A percentile compares a stretch with the other conserved stretches of the same genome.
phyloP scores from a whole-genome alignment of 2,329 filamentous ascomycete genomes.

The Diatrype stigma region DNA sequence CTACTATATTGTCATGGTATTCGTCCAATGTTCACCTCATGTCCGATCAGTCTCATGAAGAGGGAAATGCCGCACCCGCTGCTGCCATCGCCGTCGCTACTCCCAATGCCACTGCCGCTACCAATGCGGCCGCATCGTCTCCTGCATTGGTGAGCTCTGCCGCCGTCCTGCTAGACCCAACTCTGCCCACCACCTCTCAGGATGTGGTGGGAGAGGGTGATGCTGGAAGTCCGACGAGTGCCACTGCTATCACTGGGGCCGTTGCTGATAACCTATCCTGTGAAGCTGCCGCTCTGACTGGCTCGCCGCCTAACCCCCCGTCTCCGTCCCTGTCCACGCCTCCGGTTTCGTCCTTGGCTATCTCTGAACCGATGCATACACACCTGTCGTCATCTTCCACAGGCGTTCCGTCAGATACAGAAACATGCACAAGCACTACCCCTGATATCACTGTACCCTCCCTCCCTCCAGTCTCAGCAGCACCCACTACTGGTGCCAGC shows the following conservation, averaged over 20 bases:
- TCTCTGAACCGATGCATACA: conserved; percentile 17
- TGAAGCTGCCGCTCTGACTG: conserved; percentile 21
- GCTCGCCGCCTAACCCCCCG: conserved; percentile 8
- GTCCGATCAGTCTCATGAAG: conserved; percentile 47
- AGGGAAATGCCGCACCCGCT: conserved; percentile 52
- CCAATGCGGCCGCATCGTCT: conserved; percentile 5
- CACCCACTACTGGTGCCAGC: conserved; percentile 16
- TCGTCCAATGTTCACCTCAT: conserved; percentile 55
- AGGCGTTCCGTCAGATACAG: neutral
- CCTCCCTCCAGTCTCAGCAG: conserved; percentile 18
- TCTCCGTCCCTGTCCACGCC: neutral
- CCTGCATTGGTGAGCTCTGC: conserved; percentile 23
- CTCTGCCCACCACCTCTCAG: conserved; percentile 6
- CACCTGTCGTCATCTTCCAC: conserved; percentile 14
- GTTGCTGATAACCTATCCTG: conserved; percentile 24
- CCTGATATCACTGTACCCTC: conserved; percentile 17
- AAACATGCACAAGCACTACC: conserved; percentile 1
- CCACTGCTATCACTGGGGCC: conserved; percentile 16
- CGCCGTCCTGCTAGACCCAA: conserved; percentile 3
- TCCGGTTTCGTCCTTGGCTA: conserved; percentile 13
- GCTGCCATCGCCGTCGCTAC: conserved; percentile 19
- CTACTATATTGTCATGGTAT: conserved; percentile 22
- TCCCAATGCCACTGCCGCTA: conserved; percentile 1
- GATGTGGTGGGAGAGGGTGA: conserved; percentile 15
- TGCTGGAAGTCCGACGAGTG: conserved; percentile 16